Conservation (phyloP, 2,329 filamentous ascomycete genomes). For the Aspergillus amoenus region DNA sequence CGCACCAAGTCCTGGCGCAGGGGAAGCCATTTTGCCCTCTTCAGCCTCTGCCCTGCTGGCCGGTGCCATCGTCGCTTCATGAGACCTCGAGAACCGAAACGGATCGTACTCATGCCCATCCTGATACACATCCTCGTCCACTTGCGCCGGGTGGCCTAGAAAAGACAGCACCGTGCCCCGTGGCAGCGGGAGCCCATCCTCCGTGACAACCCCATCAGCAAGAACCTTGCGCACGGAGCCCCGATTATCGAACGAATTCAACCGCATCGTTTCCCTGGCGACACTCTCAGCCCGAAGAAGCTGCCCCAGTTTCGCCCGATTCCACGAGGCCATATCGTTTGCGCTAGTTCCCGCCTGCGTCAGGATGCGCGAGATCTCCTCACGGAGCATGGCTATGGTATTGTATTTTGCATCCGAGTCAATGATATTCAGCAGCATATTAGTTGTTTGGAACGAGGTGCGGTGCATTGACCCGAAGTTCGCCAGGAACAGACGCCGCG, state of each 20-base stretch:
- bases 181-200: conserved; percentile 11
- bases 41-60: neutral
- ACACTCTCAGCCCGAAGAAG: conserved; percentile 46
- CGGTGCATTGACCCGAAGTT: conserved; percentile 35
- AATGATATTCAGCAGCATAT: conserved; percentile 41
- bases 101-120: conserved; percentile 43
- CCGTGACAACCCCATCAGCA: conserved; percentile 19
- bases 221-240: conserved; percentile 28
- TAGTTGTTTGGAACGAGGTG: conserved; percentile 41
- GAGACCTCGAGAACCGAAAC: conserved; percentile 40
- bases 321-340: conserved; percentile 33
- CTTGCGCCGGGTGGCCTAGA: conserved; percentile 20
- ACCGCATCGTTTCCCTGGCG: conserved; percentile 45
- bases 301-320: conserved; percentile 31
- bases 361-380: conserved; percentile 36
- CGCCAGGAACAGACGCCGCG: conserved; percentile 21
- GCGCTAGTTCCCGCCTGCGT: neutral
- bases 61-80: neutral
- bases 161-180: conserved; percentile 19
- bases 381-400: conserved; percentile 39
- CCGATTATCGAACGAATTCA: conserved; percentile 30
- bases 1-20: neutral
- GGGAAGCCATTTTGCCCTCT: too few species aligned
- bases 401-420: conserved; percentile 38
- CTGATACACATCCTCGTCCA: conserved; percentile 31